Percentiles rank a stretch among this genome's conserved stretches.
Evolutionary conservation across 139 green algal species (phyloP).

Genomic region (Micractinium sp.): DNA sequence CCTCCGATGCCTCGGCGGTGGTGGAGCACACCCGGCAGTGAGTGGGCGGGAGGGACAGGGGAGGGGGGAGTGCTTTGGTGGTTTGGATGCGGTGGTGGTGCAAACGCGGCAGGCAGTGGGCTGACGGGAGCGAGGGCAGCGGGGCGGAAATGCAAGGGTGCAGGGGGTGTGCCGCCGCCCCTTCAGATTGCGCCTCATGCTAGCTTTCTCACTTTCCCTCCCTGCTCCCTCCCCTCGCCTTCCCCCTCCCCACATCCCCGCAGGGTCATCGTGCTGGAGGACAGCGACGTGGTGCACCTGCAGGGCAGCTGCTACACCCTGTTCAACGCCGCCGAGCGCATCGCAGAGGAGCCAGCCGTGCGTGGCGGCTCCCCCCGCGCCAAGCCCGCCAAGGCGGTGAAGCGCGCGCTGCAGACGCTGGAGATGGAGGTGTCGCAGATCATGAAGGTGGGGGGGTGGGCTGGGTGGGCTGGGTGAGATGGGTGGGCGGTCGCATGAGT

Average conservation of each 20-base stretch:
- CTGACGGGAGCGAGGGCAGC: no score
- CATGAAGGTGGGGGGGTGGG: no score
- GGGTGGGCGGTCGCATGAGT: no score
- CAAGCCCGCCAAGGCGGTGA: slow-evolving; percentile 46
- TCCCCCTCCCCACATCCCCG: no score
- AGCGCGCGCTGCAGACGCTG: slow-evolving; percentile 84
- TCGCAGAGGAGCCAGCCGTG: background rate
- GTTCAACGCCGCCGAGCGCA: slow-evolving; percentile 64
- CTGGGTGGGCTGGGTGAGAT: no score
- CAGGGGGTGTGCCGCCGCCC: no score
- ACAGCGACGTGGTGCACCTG: slow-evolving; percentile 94
- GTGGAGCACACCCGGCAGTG: slow-evolving; percentile 97
- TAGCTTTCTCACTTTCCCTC: no score
- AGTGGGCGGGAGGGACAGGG: background rate
- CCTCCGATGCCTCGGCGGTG: slow-evolving; percentile 90
- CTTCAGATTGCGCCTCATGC: no score
- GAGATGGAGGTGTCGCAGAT: slow-evolving; percentile 95
- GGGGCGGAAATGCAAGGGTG: no score
- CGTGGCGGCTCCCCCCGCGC: background rate
- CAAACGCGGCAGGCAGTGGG: no score
- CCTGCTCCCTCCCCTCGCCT: no score
- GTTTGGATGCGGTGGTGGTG: no score
- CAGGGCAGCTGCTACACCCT: slow-evolving; percentile 67
- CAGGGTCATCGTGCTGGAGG: slow-evolving; percentile 91
- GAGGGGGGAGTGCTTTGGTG: background rate